Conservation (phyloP, 768 basidiomycete species). For the Cystofilobasidium macerans region DNA sequence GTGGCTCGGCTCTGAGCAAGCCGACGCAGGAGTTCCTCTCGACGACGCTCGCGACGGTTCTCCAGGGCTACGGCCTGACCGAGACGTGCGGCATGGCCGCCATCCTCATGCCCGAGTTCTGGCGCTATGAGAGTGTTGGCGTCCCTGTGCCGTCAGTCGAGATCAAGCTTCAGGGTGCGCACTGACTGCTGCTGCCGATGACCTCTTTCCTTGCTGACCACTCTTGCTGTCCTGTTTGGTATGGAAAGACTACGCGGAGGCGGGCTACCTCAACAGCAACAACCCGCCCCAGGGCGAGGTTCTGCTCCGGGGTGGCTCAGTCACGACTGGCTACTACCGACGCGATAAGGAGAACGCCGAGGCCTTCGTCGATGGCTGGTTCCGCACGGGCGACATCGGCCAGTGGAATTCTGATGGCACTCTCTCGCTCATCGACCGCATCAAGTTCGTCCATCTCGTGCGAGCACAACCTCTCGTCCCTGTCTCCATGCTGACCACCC, state of each 20-base stretch:
- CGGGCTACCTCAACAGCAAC: slow-evolving; percentile 34
- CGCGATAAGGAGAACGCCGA: slow-evolving; percentile 29
- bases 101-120: slow-evolving; percentile 28
- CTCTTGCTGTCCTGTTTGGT: too few species aligned
- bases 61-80: slow-evolving; percentile 36
- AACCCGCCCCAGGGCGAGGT: slow-evolving; percentile 37
- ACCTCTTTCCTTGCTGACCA: not conserved
- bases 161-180: slow-evolving; percentile 32
- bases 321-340: slow-evolving; percentile 38
- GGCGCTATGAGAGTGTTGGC: slow-evolving; percentile 30
- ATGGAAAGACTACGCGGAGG: slow-evolving; percentile 33
- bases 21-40: slow-evolving; percentile 36
- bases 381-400: slow-evolving; percentile 37
- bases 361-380: slow-evolving; percentile 33
- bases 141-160: slow-evolving; percentile 36
- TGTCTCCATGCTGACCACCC: too few species aligned
- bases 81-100: slow-evolving; percentile 36
- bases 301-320: slow-evolving; percentile 34
- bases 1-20: slow-evolving; percentile 27
- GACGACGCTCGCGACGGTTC: slow-evolving; percentile 33
- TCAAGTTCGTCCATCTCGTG: too few species aligned
- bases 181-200: not conserved
- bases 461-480: too few species aligned
- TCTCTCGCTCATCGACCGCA: slow-evolving; percentile 34
- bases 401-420: slow-evolving; percentile 35